Percentiles rank a stretch among this genome's conserved stretches.
Evolutionary conservation across 495 filamentous ascomycete species (phyloP).

Genomic region (Neurospora sp.): DNA sequence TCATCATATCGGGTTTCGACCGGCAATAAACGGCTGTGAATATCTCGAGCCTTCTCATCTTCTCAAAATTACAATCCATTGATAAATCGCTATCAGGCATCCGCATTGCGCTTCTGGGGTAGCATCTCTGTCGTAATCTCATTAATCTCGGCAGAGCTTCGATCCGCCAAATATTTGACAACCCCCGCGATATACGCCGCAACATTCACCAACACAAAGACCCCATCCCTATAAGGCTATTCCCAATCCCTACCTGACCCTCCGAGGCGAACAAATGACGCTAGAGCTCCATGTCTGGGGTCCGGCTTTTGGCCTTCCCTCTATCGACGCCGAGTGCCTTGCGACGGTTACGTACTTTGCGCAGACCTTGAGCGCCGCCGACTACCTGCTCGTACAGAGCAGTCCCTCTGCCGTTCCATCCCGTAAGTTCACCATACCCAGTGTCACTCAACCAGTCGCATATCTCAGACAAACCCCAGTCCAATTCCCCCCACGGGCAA

Average conservation of each 20-base stretch:
- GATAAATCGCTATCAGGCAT: background rate
- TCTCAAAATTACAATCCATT: background rate
- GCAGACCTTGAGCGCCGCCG: conserved; percentile 41
- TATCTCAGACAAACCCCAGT: background rate
- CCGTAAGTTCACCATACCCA: conserved; percentile 41
- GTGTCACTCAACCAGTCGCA: background rate
- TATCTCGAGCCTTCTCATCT: background rate
- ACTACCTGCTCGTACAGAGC: conserved; percentile 68
- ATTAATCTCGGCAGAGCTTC: background rate
- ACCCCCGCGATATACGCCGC: background rate
- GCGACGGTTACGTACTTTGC: conserved; percentile 64
- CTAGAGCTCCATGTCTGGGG: conserved; percentile 89
- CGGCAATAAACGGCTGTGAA: background rate
- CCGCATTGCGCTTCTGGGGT: background rate
- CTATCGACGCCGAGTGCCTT: conserved; percentile 82
- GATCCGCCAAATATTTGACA: background rate
- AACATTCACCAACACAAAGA: background rate
- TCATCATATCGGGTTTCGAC: background rate
- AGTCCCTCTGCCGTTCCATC: conserved; percentile 65
- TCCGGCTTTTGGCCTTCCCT: conserved; percentile 75
- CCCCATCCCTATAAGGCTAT: background rate
- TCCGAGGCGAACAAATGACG: conserved; percentile 14
- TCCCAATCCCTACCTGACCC: background rate
- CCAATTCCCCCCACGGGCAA: background rate
- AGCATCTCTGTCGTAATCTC: background rate